phyloP scores from a whole-genome alignment of 2,329 filamentous ascomycete species.

The Apiospora rasikravindrae region DNA sequence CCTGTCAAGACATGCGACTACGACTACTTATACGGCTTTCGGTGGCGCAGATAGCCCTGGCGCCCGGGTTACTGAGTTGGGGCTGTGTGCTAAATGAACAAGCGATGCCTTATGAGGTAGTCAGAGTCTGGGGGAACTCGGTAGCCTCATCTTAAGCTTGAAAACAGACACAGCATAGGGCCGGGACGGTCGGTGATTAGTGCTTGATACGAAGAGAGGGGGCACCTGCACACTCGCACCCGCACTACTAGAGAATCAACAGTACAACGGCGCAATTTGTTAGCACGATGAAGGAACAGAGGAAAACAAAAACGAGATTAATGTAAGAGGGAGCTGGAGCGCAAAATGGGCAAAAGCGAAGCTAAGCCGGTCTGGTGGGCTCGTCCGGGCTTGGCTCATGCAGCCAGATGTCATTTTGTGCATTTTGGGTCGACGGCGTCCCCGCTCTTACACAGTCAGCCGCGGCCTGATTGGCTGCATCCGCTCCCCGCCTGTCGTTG shows the following conservation, averaged over 20 bases:
- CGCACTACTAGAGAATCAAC: not conserved
- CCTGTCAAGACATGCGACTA: not conserved
- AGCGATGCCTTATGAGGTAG: not conserved
- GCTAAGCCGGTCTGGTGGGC: constrained; percentile 4
- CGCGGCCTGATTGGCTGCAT: not conserved
- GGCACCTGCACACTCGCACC: not conserved
- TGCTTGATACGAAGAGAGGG: not conserved
- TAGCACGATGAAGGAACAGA: not conserved
- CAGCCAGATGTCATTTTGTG: not conserved
- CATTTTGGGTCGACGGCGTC: not conserved
- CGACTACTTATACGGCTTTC: not conserved
- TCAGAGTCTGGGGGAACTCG: not conserved
- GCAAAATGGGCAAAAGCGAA: not conserved
- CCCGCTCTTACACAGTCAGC: not conserved
- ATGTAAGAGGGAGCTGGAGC: not conserved
- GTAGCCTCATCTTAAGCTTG: not conserved
- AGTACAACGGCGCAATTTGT: constrained; percentile 1
- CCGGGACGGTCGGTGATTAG: constrained; percentile 1
- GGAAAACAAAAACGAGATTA: not conserved
- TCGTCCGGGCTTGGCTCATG: not conserved
- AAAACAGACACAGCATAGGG: not conserved
- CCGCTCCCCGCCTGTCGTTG: not conserved
- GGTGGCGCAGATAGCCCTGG: not conserved
- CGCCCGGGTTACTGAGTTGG: not conserved
- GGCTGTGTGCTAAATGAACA: not conserved